Evolutionary conservation across 2,329 filamentous ascomycete species (phyloP).

Genomic region (Coleophoma eucalyptorum): DNA sequence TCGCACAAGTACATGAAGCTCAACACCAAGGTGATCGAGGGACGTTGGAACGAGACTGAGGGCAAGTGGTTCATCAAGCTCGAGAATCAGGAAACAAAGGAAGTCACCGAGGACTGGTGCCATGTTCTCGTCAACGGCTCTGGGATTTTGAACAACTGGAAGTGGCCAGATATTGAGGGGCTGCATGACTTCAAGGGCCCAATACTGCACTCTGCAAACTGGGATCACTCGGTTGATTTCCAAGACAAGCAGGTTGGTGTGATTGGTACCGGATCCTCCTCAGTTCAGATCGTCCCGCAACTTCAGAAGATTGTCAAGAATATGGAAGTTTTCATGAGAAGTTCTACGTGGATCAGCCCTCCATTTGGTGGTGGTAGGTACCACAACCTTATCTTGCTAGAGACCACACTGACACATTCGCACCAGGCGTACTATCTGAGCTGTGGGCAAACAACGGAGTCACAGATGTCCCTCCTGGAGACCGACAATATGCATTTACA

Average conservation of each 20-base stretch:
- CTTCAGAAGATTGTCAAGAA: conserved; percentile 27
- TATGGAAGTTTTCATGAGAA: conserved; percentile 15
- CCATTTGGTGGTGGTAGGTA: conserved; percentile 15
- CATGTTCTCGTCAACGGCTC: conserved; percentile 15
- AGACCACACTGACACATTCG: background rate
- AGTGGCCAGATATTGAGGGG: conserved; percentile 43
- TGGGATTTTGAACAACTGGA: conserved; percentile 19
- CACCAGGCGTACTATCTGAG: conserved; percentile 10
- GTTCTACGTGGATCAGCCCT: conserved; percentile 15
- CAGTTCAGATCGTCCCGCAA: conserved; percentile 27
- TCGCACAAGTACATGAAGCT: conserved; percentile 46
- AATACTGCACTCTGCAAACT: conserved; percentile 39
- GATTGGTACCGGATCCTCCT: conserved; percentile 33
- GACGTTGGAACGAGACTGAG: conserved; percentile 40
- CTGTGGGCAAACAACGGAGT: conserved; percentile 17
- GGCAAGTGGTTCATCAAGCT: conserved; percentile 45
- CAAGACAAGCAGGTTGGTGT: conserved; percentile 24
- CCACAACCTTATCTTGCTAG: background rate
- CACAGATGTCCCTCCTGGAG: conserved; percentile 26
- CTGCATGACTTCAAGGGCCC: conserved; percentile 38
- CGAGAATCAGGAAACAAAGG: conserved; percentile 36
- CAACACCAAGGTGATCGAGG: conserved; percentile 39
- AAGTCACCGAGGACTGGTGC: conserved; percentile 16
- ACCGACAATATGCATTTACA: conserved; percentile 36
- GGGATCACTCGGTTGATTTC: conserved; percentile 34